phyloP scores from a whole-genome alignment of 176 grass and related monocot species.

The Carex myosuroides region DNA sequence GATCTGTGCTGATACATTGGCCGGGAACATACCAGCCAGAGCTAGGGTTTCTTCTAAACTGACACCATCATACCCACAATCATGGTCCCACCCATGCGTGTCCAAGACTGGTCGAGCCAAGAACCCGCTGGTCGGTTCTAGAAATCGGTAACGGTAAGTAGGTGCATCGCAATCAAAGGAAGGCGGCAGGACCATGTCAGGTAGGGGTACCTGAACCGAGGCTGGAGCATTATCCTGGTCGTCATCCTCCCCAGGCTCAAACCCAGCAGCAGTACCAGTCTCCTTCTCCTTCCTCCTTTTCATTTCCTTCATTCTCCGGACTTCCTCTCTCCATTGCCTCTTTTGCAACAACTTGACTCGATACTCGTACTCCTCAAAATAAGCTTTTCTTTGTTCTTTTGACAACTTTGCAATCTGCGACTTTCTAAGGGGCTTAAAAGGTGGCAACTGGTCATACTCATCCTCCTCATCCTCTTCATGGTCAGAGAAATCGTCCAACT shows the following conservation, averaged over 20 bases:
- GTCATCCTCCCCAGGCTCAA: slow-evolving; percentile 19
- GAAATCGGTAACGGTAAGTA: slow-evolving; percentile 80
- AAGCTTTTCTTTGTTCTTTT: slow-evolving; percentile 75
- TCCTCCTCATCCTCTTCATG: slow-evolving; percentile 77
- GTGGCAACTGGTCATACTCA: slow-evolving; percentile 90
- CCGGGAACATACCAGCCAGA: slow-evolving; percentile 56
- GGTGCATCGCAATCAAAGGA: slow-evolving; percentile 82
- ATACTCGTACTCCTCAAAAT: slow-evolving; percentile 99
- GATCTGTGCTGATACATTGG: slow-evolving; percentile 55
- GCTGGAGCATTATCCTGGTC: slow-evolving; percentile 83
- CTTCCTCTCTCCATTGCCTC: slow-evolving; percentile 97
- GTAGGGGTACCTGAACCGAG: slow-evolving; percentile 65
- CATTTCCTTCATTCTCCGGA: slow-evolving; percentile 84
- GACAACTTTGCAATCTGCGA: slow-evolving; percentile 73
- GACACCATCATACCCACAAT: slow-evolving; percentile 89
- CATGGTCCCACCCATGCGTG: slow-evolving; percentile 90
- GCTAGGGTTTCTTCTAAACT: slow-evolving; percentile 76
- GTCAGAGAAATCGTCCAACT: slow-evolving; percentile 31
- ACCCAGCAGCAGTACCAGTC: slow-evolving; percentile 34
- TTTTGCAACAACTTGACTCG: slow-evolving; percentile 93
- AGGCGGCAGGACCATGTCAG: slow-evolving; percentile 83
- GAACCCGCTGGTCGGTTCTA: slow-evolving; percentile 61
- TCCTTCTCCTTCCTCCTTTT: slow-evolving; percentile 65
- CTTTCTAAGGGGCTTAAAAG: slow-evolving; percentile 90
- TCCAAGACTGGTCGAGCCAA: slow-evolving; percentile 79